Evolutionary conservation across 352 stramenopile species (phyloP).

Genomic region (Pythium aquatile): DNA sequence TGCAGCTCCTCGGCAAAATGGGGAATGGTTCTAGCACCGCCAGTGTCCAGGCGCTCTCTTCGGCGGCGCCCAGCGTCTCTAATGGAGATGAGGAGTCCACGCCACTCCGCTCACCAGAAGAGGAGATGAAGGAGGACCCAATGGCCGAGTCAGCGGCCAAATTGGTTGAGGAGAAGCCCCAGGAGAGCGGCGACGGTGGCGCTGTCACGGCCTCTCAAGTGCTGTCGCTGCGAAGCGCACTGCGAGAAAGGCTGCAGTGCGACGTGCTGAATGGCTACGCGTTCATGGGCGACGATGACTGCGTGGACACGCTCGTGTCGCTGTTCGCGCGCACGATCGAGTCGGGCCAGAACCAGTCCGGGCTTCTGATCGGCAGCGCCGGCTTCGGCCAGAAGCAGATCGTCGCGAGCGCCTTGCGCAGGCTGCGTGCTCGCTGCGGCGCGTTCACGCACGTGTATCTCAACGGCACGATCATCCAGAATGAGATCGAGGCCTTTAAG

Average conservation of each 20-base stretch:
- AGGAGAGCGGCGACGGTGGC: background rate
- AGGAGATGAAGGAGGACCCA: background rate
- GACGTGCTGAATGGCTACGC: conserved; percentile 22
- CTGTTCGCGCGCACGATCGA: conserved; percentile 71
- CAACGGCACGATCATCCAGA: conserved; percentile 75
- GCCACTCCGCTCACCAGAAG: background rate
- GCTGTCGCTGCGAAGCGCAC: conserved; percentile 33
- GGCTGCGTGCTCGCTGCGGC: conserved; percentile 37
- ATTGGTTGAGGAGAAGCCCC: background rate
- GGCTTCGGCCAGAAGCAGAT: conserved; percentile 51
- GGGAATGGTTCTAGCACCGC: background rate
- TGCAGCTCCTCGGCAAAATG: background rate
- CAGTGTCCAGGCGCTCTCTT: background rate
- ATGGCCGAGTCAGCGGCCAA: background rate
- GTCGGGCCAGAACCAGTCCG: conserved; percentile 77
- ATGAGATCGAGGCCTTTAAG: conserved; percentile 85
- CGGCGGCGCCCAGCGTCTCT: background rate
- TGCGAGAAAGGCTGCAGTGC: conserved; percentile 41
- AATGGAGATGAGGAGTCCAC: background rate
- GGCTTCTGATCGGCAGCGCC: conserved; percentile 60
- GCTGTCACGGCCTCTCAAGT: conserved; percentile 29
- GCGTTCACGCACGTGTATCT: conserved; percentile 69
- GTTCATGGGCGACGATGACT: conserved; percentile 20
- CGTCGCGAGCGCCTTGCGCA: conserved; percentile 49
- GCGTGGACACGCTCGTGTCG: conserved; percentile 43